Conservation (phyloP, 2,329 filamentous ascomycete genomes). For the Paracoccidioides brasiliensis region DNA sequence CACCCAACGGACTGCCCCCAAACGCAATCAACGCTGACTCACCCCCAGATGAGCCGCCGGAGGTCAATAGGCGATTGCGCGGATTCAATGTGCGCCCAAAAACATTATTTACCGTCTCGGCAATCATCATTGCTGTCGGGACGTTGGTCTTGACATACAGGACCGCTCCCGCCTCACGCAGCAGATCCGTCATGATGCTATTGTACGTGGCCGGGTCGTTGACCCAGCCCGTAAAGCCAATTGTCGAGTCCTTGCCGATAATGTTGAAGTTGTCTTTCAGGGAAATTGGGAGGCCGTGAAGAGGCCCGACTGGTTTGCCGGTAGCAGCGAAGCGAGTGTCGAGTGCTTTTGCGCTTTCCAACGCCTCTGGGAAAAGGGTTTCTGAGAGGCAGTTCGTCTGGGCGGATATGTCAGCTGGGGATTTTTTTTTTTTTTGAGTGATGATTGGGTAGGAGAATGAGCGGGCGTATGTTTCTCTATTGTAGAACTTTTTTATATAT, state of each 20-base stretch:
- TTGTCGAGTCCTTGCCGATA: conserved; percentile 12
- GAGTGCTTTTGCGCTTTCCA: conserved; percentile 25
- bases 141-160: conserved; percentile 32
- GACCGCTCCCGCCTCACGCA: conserved; percentile 40
- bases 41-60: conserved; percentile 28
- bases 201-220: conserved; percentile 37
- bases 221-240: conserved; percentile 11
- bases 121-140: conserved; percentile 33
- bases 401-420: not conserved
- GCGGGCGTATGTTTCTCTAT: not conserved
- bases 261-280: conserved; percentile 31
- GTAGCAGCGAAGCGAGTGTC: conserved; percentile 29
- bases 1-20: conserved; percentile 23
- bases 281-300: conserved; percentile 31
- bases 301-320: conserved; percentile 24
- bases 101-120: conserved; percentile 32
- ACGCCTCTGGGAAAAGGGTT: conserved; percentile 37
- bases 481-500: not conserved
- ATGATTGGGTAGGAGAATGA: not conserved
- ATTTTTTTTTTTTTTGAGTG: not conserved
- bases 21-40: conserved; percentile 26
- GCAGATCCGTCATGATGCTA: conserved; percentile 43
- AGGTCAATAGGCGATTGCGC: conserved; percentile 20
- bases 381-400: conserved; percentile 50
- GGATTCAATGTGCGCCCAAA: conserved; percentile 30